Evolutionary conservation across 495 filamentous ascomycete genomes (phyloP), one percentile per base, ranked within the genome.

Genomic region (Talaromyces ruber): DNA sequence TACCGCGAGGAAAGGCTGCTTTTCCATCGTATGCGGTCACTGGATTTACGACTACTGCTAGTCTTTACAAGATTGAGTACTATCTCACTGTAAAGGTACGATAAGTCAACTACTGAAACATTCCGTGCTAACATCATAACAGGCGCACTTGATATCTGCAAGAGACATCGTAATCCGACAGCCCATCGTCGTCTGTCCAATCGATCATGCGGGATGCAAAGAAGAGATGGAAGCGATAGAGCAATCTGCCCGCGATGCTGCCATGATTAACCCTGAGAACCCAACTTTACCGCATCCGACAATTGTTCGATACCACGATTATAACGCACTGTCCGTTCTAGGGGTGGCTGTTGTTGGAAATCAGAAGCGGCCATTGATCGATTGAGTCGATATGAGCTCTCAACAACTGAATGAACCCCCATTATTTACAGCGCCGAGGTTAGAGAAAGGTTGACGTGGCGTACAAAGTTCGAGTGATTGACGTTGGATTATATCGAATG

Each of bases 161-260:
- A 84, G 87, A 77, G 95, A 98, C 66, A 97, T 98, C 50, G 77
- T 86, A 6, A 84, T 98, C 43, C 88, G 93, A 51, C 92, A 97
- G 73, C 92, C 90, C 58, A 98, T 98, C 61, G 90, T 98, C 51
- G 93, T 98, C 55, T 97, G 93, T 66, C 94, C 95, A 0, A 85
- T 96, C 43, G 94, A 98, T 70, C 91, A 97, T 66, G 90, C 93
- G 62, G 91, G 88, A 12, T 98, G 94, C 77, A 96, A 95, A 69
- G 92, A 96, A 66, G 95, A 98, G 76, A 96, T 98, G 90, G 92
- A 96, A 68, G 91, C 92, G 7, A 98, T 98, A 64, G 91, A 97
- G 67, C 89, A 94, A 72, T 90, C 95, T 0, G 94, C 94, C 2
- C 92, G 92, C 71, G 93, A 98, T 62, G 93, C 94, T 6, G 86